A percentile compares a stretch with the other conserved stretches of the same genome.
Evolutionary conservation across 345 rosid species (phyloP).

Genomic region (Melaleuca quinquenervia): DNA sequence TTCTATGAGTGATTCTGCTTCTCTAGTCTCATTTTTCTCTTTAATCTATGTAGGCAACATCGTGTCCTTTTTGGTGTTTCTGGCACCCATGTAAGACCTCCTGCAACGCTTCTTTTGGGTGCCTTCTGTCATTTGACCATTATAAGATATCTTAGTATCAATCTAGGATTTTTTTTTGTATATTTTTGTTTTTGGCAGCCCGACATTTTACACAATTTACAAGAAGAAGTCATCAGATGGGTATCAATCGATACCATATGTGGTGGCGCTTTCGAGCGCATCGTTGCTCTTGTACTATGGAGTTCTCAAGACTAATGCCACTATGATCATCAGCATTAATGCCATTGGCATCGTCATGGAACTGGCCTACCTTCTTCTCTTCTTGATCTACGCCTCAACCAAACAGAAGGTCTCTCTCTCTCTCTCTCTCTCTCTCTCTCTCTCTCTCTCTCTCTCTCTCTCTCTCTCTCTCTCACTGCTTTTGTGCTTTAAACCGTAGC

Average conservation of each 20-base stretch:
- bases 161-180: no score
- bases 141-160: background rate
- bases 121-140: background rate
- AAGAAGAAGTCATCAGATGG: slow-evolving; percentile 67
- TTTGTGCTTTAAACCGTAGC: background rate
- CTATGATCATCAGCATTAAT: slow-evolving; percentile 53
- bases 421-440: background rate
- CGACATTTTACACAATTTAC: slow-evolving; percentile 46
- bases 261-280: slow-evolving; percentile 53
- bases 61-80: slow-evolving; percentile 48
- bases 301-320: slow-evolving; percentile 29
- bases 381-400: slow-evolving; percentile 48
- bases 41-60: slow-evolving; percentile 42
- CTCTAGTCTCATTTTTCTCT: background rate
- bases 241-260: slow-evolving; percentile 61
- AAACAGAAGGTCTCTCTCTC: slow-evolving; percentile 27
- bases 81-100: slow-evolving; percentile 67
- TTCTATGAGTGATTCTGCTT: background rate
- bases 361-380: slow-evolving; percentile 31
- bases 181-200: slow-evolving; percentile 20
- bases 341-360: slow-evolving; percentile 50
- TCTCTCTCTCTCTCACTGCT: background rate
- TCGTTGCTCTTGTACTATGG: slow-evolving; percentile 61
- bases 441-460: background rate
- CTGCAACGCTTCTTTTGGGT: background rate